Percentiles rank a stretch among this genome's conserved stretches.
phyloP scores from a whole-genome alignment of 805 yeast species.

The Starmerella scarabaei region DNA sequence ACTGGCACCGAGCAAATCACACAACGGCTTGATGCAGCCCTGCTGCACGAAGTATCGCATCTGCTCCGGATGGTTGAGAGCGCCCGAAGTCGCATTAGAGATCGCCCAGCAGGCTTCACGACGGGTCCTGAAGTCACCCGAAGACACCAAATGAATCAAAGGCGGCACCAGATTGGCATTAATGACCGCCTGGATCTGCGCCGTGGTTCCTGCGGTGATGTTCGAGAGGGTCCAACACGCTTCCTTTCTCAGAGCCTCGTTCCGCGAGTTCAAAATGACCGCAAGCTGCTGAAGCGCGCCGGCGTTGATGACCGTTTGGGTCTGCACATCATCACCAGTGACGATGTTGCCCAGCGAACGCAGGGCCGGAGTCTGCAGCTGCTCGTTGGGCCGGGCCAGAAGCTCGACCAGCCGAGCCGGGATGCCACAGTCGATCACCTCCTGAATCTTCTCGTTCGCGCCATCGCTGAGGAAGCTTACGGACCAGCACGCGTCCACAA shows the following conservation, averaged over 20 bases:
- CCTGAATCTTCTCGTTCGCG: constrained; percentile 82
- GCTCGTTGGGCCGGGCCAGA: constrained; percentile 65
- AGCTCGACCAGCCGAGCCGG: constrained; percentile 90
- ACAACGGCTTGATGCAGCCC: constrained; percentile 94
- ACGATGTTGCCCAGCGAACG: constrained; percentile 97
- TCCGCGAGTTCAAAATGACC: constrained; percentile 65
- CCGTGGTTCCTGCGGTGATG: constrained; percentile 92
- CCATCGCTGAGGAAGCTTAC: constrained; percentile 92
- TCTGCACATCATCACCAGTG: constrained; percentile 91
- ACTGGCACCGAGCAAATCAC: constrained; percentile 78
- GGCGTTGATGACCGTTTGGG: constrained; percentile 85
- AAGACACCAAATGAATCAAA: constrained; percentile 57
- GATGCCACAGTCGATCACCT: constrained; percentile 90
- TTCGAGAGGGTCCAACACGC: constrained; percentile 98
- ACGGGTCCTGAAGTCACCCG: constrained; percentile 88
- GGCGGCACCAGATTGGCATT: constrained; percentile 91
- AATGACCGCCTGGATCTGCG: constrained; percentile 93
- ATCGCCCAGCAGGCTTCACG: constrained; percentile 99
- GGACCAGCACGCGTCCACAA: constrained; percentile 98
- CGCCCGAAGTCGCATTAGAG: constrained; percentile 95
- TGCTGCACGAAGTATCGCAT: constrained; percentile 84
- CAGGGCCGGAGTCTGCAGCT: constrained; percentile 92
- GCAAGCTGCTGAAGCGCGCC: constrained; percentile 82
- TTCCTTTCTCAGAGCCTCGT: constrained; percentile 89
- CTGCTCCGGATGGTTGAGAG: constrained; percentile 80